Conservation (phyloP, 257 asterid species). For the Gardenia jasminoides region DNA sequence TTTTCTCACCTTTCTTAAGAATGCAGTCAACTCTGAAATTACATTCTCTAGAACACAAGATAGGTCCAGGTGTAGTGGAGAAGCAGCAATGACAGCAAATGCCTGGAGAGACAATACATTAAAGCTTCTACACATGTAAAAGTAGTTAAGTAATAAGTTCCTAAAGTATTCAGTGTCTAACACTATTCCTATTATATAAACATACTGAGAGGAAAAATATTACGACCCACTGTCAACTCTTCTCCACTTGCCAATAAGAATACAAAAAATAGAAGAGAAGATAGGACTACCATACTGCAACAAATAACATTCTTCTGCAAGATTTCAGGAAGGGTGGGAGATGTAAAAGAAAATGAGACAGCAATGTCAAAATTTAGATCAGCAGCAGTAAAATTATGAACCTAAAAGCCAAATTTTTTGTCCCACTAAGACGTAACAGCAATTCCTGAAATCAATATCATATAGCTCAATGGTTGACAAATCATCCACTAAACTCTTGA, state of each 20-base stretch:
- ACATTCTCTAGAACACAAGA: conserved; percentile 88
- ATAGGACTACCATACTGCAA: not conserved
- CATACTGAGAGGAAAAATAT: not conserved
- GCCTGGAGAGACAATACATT: conserved; percentile 56
- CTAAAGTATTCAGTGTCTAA: not conserved
- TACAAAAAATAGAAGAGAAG: not conserved
- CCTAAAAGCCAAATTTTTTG: not conserved
- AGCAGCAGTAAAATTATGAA: not conserved
- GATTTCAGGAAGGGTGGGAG: not conserved
- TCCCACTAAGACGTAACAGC: not conserved
- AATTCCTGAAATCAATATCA: not conserved
- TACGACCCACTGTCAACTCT: not conserved
- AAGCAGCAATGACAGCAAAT: conserved; percentile 90
- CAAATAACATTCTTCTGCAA: not conserved
- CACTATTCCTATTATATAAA: not conserved
- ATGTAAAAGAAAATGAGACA: not conserved
- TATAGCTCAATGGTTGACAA: not conserved
- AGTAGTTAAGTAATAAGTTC: no score
- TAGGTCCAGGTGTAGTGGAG: conserved; percentile 87
- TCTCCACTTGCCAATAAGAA: not conserved
- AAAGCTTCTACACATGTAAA: conserved; percentile 7
- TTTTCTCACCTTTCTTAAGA: conserved; percentile 71
- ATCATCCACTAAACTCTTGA: not conserved
- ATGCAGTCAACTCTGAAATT: conserved; percentile 89
- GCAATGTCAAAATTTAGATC: not conserved